A percentile compares a stretch with the other conserved stretches of the same genome.
Evolutionary conservation across 805 yeast genomes (phyloP).

Genomic region (Kuraishia molischiana): DNA sequence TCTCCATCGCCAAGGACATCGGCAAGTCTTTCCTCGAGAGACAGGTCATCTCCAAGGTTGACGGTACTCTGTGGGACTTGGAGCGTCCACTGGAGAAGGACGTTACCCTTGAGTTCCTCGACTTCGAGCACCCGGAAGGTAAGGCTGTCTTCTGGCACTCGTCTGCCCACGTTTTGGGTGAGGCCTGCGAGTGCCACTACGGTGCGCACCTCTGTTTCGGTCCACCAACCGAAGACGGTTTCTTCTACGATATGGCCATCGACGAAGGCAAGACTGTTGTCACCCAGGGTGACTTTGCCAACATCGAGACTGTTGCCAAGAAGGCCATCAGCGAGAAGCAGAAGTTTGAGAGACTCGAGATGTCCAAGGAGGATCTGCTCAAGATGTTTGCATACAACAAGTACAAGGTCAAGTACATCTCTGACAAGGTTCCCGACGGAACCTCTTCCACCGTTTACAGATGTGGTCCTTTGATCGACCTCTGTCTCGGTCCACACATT

Average conservation of each 20-base stretch:
- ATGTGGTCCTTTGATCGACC: slow-evolving; percentile 94
- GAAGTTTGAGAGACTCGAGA: slow-evolving; percentile 84
- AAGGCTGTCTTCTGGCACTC: slow-evolving; percentile 98
- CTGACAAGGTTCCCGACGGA: slow-evolving; percentile 89
- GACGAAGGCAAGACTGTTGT: slow-evolving; percentile 68
- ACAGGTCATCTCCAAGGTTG: slow-evolving; percentile 83
- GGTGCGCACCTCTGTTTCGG: slow-evolving; percentile 93
- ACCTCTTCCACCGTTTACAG: slow-evolving; percentile 94
- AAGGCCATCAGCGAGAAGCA: slow-evolving; percentile 92
- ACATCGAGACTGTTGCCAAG: slow-evolving; percentile 79
- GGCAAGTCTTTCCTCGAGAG: slow-evolving; percentile 85
- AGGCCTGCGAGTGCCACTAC: slow-evolving; percentile 92
- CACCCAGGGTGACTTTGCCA: slow-evolving; percentile 72
- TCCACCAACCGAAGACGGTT: slow-evolving; percentile 97
- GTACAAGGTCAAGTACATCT: slow-evolving; percentile 83
- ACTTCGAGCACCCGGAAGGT: slow-evolving; percentile 92
- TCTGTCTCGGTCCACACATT: slow-evolving; percentile 96
- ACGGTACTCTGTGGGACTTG: slow-evolving; percentile 90
- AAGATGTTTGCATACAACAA: slow-evolving; percentile 94
- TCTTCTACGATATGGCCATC: slow-evolving; percentile 92
- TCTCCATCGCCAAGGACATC: slow-evolving; percentile 73
- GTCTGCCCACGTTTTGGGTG: slow-evolving; percentile 96
- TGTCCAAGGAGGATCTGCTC: slow-evolving; percentile 85
- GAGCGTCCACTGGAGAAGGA: slow-evolving; percentile 84
- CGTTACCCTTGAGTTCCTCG: slow-evolving; percentile 67